A percentile compares a stretch with the other conserved stretches of the same genome.
Evolutionary conservation across 1,139 yeast species (phyloP).

Genomic region (Yamadazyma friedrichii): DNA sequence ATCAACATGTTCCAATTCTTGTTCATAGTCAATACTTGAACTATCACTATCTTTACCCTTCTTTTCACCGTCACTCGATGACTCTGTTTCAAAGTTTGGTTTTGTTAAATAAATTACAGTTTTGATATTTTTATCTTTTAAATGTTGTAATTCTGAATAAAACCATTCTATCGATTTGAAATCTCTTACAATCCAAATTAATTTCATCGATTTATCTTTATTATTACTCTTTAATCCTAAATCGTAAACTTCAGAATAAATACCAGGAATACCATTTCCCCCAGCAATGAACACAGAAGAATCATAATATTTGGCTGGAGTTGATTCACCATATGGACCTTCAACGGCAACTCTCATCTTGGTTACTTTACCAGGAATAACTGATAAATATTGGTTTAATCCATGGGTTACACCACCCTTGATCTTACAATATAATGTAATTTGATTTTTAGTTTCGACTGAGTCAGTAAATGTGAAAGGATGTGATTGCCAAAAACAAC

Average conservation of each 20-base stretch:
- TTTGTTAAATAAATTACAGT: conserved; percentile 21
- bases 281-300: conserved; percentile 37
- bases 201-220: conserved; percentile 14
- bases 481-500: conserved; percentile 42
- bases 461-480: conserved; percentile 34
- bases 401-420: conserved; percentile 37
- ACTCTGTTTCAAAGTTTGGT: conserved; percentile 15
- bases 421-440: conserved; percentile 28
- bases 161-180: conserved; percentile 45
- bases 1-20: conserved; percentile 21
- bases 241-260: conserved; percentile 22
- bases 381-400: conserved; percentile 24
- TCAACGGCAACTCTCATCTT: conserved; percentile 31
- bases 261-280: conserved; percentile 48
- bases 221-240: conserved; percentile 16
- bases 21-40: conserved; percentile 11
- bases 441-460: conserved; percentile 20
- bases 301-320: conserved; percentile 26
- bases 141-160: conserved; percentile 36
- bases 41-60: conserved; percentile 5
- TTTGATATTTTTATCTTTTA: conserved; percentile 26
- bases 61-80: conserved; percentile 10
- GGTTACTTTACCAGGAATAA: conserved; percentile 23
- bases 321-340: conserved; percentile 38
- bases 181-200: conserved; percentile 48